A percentile compares a stretch with the other conserved stretches of the same genome.
Conservation (phyloP, 345 rosid species). For the Anacardium occidentale region DNA sequence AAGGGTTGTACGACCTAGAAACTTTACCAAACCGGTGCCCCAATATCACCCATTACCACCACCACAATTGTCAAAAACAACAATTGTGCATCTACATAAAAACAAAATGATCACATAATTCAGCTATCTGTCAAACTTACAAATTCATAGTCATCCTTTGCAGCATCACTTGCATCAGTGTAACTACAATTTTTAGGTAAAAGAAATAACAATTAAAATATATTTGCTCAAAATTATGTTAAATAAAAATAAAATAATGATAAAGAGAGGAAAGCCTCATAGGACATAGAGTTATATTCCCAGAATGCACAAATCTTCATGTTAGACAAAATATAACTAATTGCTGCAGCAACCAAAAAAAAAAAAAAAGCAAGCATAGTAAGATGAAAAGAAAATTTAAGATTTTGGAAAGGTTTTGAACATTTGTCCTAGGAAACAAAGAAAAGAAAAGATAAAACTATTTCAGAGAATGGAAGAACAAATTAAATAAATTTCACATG, state of each 20-base stretch:
- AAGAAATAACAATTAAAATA: conserved; percentile 19
- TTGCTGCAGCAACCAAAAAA: neutral
- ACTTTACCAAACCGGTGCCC: too few relatives aligned
- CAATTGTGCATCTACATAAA: neutral
- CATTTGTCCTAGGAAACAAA: neutral
- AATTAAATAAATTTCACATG: neutral
- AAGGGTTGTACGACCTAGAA: too few relatives aligned
- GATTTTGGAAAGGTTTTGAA: neutral
- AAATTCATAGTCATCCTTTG: conserved; percentile 74
- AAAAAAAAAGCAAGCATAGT: neutral
- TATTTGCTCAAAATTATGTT: neutral
- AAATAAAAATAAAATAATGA: neutral
- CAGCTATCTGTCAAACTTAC: conserved; percentile 36
- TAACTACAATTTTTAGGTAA: conserved; percentile 38
- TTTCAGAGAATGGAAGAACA: neutral
- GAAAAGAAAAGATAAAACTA: neutral
- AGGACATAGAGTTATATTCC: neutral
- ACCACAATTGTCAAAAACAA: too few relatives aligned
- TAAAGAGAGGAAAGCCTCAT: neutral
- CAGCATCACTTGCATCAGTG: conserved; percentile 74
- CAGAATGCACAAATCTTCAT: neutral
- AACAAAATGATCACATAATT: neutral
- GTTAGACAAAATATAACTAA: neutral
- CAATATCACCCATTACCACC: too few relatives aligned
- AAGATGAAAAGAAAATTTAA: neutral